Evolutionary conservation across 2,329 filamentous ascomycete genomes (phyloP), one percentile per base, ranked within the genome.

Genomic region (Penicillium palitans): DNA sequence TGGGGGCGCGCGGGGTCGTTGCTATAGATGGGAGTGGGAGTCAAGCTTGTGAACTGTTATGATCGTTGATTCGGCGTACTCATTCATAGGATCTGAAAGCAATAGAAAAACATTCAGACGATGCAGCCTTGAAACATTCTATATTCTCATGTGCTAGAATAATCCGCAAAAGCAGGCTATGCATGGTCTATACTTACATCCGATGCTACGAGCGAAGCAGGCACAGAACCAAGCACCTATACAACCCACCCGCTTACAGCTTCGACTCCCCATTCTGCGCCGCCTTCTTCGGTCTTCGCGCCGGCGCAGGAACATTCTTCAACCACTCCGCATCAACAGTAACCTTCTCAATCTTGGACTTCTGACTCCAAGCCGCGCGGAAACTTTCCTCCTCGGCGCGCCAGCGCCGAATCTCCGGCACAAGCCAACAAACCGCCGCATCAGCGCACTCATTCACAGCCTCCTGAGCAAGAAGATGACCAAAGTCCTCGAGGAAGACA

Each of bases 401-500:
- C 85, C 87, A 90, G 29, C 78, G 73, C 42, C 75, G 70, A 62
- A 90, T 63, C 70, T 89, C 85, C n/a, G 69, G 67, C 0, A 73
- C 79, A 55, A 90, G 73, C 80, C 86, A 90, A 27, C 72, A 69
- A 0, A 82, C 83, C 0, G 84, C 81, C 19, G 83, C 69, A 58
- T 83, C 78, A 1, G 91, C 93, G 61, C 87, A 89, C 67, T 84
- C 80, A 2, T 68, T 78, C 0, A 90, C 89, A 40, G 84, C 83
- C 74, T 96, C 92, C 84, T 96, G 90, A 0, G 93, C 89, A 29
- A 97, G 84, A 42, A 97, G 74, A 74, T 98, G 93, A 0, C 93
- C 91, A 6, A 82, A 80, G 0, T 82, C 83, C 29, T 88, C 76
- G 8, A 95, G 75, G 17, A 85, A 79, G 6, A 90, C 82, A 63